Evolutionary conservation across 1,139 yeast species (phyloP), one percentile per base, ranked within the genome.

Genomic region (Tardiomyces depauwii): DNA sequence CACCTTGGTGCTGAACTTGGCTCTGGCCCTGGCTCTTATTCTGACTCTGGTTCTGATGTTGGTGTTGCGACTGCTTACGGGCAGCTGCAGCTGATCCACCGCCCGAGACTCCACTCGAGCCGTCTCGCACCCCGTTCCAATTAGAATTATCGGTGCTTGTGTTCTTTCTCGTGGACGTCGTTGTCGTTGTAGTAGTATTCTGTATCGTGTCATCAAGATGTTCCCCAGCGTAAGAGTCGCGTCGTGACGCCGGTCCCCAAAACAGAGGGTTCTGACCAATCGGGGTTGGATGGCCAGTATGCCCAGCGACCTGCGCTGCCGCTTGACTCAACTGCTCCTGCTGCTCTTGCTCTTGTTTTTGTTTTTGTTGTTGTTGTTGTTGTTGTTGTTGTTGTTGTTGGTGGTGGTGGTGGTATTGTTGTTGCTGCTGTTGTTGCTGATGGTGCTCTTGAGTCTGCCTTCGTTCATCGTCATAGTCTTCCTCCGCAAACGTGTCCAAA

Each of bases 171-270:
- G 36, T 13, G n/a, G 36, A 30, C n/a, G 36, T 5, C 5, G n/a
- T 30, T 10, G 36, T 30, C 16, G 36, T 30, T 30, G 36, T 30
- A 13, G 36, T 30, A 5, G 30, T 27, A 12, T 12, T 12, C 12
- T 30, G 5, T 30, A 12, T 30, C 4, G 36, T 5, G 5, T 30
- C 36, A 10, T 30, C 16, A 30, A 30, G n/a, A 14, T 30, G 36
- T 14, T 55, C 58, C 12, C 56, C 59, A 18, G 59, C 59, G 41
- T 55, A 55, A n/a, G 56, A 53, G 44, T 55, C 58, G n/a, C 58
- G 45, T 38, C 58, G 40, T 13, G 54, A 53, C 0, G 49, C 53
- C 7, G 51, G 47, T 41, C 44, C 46, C 41, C 45, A 40, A 46
- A 45, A 41, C 14, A 44, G 40, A 6, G 51, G 44, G 18, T 41